Evolutionary conservation across 208 protist genomes (phyloP).

Genomic region (Porcisia deanei): DNA sequence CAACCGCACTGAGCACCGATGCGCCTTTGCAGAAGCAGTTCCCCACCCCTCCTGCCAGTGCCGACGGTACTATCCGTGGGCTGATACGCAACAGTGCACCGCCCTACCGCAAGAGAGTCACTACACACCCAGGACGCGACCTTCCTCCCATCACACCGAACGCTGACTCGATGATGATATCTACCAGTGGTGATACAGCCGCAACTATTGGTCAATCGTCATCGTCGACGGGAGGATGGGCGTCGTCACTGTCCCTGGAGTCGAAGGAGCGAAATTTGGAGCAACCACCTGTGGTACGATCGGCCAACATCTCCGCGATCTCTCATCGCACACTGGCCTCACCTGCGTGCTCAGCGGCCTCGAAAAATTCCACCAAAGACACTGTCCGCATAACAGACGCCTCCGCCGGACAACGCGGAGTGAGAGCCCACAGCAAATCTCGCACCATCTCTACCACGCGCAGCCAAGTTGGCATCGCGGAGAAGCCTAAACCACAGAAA

Average conservation of each 20-base stretch:
- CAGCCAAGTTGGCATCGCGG: background rate
- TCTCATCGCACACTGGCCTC: background rate
- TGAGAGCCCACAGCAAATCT: background rate
- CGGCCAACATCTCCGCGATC: background rate
- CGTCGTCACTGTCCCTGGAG: background rate
- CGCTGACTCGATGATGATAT: slow-evolving; percentile 14
- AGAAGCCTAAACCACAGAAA: slow-evolving; percentile 18
- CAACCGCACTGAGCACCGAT: background rate
- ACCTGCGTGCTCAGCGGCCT: background rate
- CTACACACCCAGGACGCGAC: slow-evolving; percentile 21
- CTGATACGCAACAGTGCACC: background rate
- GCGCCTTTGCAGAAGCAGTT: slow-evolving; percentile 25
- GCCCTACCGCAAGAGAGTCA: slow-evolving; percentile 28
- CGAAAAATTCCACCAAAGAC: background rate
- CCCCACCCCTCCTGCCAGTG: slow-evolving; percentile 32
- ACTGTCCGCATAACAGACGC: background rate
- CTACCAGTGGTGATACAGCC: slow-evolving; percentile 1
- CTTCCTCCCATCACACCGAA: slow-evolving; percentile 23
- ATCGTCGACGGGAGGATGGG: background rate
- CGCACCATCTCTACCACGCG: slow-evolving; percentile 8
- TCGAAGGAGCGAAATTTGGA: background rate
- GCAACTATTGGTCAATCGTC: background rate
- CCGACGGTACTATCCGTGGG: slow-evolving; percentile 13
- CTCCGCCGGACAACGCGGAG: background rate
- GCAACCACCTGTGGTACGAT: background rate